These are phyloP conservation scores for Thinopyrum elongatum DNA, from an alignment of 176 grass and related monocot species.

Conservation along the genomic window DNA sequence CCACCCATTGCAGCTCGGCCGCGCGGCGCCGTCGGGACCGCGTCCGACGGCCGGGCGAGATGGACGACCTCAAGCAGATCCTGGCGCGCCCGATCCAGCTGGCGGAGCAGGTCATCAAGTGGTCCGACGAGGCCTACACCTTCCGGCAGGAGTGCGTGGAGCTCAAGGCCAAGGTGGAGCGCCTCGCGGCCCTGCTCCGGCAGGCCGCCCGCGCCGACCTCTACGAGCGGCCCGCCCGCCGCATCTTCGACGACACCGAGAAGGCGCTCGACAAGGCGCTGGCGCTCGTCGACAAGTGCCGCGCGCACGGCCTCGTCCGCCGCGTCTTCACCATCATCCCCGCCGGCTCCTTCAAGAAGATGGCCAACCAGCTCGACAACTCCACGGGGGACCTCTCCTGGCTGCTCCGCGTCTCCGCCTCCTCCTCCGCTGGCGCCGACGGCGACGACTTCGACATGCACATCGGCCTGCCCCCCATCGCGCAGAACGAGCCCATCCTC, in stretches of 20 bases:
- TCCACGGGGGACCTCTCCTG: conserved; percentile 89
- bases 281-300: conserved; percentile 73
- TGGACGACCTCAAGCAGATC: conserved; percentile 85
- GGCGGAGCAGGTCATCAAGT: conserved; percentile 72
- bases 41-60: not conserved
- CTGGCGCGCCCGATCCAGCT: conserved; percentile 86
- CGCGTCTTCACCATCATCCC: conserved; percentile 94
- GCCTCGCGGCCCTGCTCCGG: conserved; percentile 56
- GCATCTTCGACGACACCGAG: conserved; percentile 89
- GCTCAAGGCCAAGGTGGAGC: conserved; percentile 67
- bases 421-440: conserved; percentile 38
- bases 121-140: conserved; percentile 59
- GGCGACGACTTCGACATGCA: conserved; percentile 70
- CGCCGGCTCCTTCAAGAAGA: conserved; percentile 76
- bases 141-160: conserved; percentile 75
- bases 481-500: conserved; percentile 98
- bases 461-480: conserved; percentile 91
- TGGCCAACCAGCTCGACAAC: conserved; percentile 86
- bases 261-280: conserved; percentile 93
- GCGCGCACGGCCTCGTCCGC: conserved; percentile 65
- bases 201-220: conserved; percentile 75
- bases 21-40: no score
- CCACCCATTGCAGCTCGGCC: conserved; percentile 2
- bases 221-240: conserved; percentile 77
- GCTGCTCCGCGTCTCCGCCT: conserved; percentile 82